Conservation (phyloP, 495 filamentous ascomycete species). For the Patellaria atrata region DNA sequence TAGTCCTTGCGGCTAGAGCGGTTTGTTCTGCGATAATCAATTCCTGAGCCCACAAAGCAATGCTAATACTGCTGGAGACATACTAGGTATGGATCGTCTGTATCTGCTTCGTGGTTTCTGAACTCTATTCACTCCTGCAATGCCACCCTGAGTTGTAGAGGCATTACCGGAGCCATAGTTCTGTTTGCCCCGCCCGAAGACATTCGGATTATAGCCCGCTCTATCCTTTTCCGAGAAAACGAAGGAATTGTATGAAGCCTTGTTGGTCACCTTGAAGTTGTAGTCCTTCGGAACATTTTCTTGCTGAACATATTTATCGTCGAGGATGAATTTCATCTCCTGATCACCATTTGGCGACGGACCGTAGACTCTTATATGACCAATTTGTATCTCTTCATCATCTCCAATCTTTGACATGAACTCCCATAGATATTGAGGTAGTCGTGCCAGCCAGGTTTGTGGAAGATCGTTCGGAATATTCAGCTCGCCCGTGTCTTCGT, state of each 20-base stretch:
- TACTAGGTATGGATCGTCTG: constrained; percentile 52
- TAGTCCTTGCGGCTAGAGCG: constrained; percentile 52
- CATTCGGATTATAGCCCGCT: constrained; percentile 42
- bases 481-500: constrained; percentile 80
- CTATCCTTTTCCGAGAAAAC: constrained; percentile 87
- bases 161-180: not conserved
- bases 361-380: constrained; percentile 52
- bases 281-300: constrained; percentile 69
- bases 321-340: constrained; percentile 39
- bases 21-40: constrained; percentile 56
- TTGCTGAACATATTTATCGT: constrained; percentile 32
- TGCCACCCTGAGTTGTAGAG: constrained; percentile 7
- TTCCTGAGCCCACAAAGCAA: constrained; percentile 2
- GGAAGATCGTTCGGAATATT: constrained; percentile 47
- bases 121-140: constrained; percentile 2
- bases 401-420: constrained; percentile 43
- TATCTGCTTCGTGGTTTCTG: constrained; percentile 14
- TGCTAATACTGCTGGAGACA: constrained; percentile 21
- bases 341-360: constrained; percentile 9
- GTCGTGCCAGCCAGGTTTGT: constrained; percentile 55
- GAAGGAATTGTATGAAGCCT: constrained; percentile 59
- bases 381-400: constrained; percentile 54
- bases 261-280: constrained; percentile 50
- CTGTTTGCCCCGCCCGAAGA: constrained; percentile 3
- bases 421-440: constrained; percentile 69